These are phyloP conservation scores for Cyphellophora europaea DNA, from an alignment of 2,329 filamentous ascomycete species.

Conservation along the genomic window DNA sequence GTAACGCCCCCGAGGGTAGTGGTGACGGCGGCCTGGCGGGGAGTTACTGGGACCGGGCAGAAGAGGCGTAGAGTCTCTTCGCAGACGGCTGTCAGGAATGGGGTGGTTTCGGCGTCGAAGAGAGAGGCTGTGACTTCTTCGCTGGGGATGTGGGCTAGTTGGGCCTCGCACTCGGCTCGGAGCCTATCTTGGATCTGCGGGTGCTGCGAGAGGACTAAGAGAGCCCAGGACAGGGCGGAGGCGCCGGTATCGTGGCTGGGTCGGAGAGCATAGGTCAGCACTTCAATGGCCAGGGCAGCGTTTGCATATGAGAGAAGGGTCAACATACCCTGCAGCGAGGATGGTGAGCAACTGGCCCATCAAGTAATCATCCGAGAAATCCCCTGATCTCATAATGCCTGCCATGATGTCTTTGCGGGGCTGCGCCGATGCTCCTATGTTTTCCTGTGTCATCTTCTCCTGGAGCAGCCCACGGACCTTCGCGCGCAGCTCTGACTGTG, in stretches of 20 bases:
- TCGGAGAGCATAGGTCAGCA: too few relatives aligned
- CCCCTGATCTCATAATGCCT: constrained; percentile 66
- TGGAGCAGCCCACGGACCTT: constrained; percentile 26
- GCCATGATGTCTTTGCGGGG: constrained; percentile 62
- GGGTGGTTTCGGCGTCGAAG: constrained; percentile 31
- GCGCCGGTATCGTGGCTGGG: constrained; percentile 22
- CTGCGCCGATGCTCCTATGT: too few relatives aligned
- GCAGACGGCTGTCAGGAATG: constrained; percentile 40
- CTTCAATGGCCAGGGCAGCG: too few relatives aligned
- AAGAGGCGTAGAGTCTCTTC: constrained; percentile 41
- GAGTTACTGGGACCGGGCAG: constrained; percentile 21
- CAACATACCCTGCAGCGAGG: constrained; percentile 65
- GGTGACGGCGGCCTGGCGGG: constrained; percentile 42
- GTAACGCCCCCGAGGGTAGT: constrained; percentile 54
- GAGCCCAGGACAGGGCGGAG: constrained; percentile 19
- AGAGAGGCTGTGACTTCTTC: constrained; percentile 4
- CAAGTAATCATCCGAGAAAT: constrained; percentile 66
- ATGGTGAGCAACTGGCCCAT: constrained; percentile 86
- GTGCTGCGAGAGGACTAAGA: constrained; percentile 18
- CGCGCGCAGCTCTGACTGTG: too few relatives aligned
- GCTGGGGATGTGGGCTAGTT: constrained; percentile 21
- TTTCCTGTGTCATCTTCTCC: constrained; percentile 27
- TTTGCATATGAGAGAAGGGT: too few relatives aligned
- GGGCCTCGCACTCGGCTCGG: constrained; percentile 14
- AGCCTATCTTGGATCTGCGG: constrained; percentile 18